Conservation (phyloP, 129 eudicot genomes). For the Sambucus nigra region DNA sequence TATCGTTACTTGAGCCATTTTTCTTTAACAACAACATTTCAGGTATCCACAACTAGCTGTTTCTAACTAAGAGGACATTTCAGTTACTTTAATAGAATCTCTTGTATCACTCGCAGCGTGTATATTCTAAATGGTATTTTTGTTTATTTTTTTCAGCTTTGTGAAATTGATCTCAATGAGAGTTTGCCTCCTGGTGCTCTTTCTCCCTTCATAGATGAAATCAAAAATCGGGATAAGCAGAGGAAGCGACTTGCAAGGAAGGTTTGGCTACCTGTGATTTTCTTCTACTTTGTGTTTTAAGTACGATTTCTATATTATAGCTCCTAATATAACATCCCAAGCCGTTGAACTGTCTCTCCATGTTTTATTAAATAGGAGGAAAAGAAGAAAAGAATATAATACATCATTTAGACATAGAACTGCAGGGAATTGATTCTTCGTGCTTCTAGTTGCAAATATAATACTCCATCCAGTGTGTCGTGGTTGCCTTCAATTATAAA, state of each 20-base stretch:
- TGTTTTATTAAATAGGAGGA: too few species aligned
- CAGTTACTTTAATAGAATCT: neutral
- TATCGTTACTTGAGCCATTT: constrained; percentile 92
- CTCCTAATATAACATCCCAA: neutral
- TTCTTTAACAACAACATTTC: constrained; percentile 84
- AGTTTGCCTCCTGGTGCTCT: constrained; percentile 61
- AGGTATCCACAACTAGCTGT: constrained; percentile 32
- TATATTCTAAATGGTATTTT: constrained; percentile 10
- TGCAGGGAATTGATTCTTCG: too few species aligned
- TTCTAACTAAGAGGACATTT: neutral
- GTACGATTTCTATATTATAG: too few species aligned
- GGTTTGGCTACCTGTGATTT: constrained; percentile 32
- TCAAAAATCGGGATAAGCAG: constrained; percentile 80
- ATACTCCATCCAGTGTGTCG: neutral
- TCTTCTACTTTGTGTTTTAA: neutral
- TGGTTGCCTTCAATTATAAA: neutral
- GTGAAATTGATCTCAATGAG: constrained; percentile 74
- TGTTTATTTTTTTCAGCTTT: constrained; percentile 42
- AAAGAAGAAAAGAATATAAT: too few species aligned
- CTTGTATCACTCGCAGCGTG: constrained; percentile 2
- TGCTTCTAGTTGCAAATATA: neutral
- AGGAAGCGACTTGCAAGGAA: constrained; percentile 73
- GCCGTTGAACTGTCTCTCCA: too few species aligned
- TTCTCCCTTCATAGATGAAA: constrained; percentile 78
- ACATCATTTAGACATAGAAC: too few species aligned